Evolutionary conservation across 2,329 filamentous ascomycete species (phyloP), one percentile per base, ranked within the genome.

Genomic region (Blastomyces gilchristii): DNA sequence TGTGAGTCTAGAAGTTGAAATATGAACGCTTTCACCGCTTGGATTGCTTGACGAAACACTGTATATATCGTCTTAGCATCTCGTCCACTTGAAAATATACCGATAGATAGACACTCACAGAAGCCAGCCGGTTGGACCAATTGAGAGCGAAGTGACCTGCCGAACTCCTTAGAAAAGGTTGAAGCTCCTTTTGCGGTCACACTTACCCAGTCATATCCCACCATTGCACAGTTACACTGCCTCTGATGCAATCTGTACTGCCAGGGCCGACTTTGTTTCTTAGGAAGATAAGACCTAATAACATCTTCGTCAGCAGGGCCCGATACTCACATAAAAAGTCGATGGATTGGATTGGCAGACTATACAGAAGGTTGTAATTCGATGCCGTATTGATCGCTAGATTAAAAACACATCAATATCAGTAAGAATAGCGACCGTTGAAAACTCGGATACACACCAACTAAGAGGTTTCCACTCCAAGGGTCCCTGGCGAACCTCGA

Each of bases 141-240:
- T 62, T 3, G 74, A 74, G 28, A 77, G 67, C 2, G 74, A 75
- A 4, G 71, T 72, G 16, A 76, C 60, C 75, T 76, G 62, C 28
- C 3, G 5, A 52, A 31, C 18, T 39, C 2, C 34, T 64, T 39
- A 63, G 60, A 8, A 22, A n/a, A 39, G 1, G 8, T 41, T 16
- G 22, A 34, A 41, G 39, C 2, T 9, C 6, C 1, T 56, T 62
- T 31, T 18, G 34, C 9, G 25, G 11, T 16, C 14, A 25, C 12
- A 65, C 64, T 54, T 63, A 67, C 65, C 62, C 61, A 66, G 41
- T 67, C 64, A 31, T 62, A 49, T 49, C 59, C 63, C 8, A 47
- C 43, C n/a, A 63, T 45, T 14, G 59, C 28, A 37, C 43, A 31
- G 28, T 56, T 43, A 45, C 54, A 45, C 3, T 47, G 50, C 16